Evolutionary conservation across 441 rosid species (phyloP).

Genomic region (Codiaeum variegatum): DNA sequence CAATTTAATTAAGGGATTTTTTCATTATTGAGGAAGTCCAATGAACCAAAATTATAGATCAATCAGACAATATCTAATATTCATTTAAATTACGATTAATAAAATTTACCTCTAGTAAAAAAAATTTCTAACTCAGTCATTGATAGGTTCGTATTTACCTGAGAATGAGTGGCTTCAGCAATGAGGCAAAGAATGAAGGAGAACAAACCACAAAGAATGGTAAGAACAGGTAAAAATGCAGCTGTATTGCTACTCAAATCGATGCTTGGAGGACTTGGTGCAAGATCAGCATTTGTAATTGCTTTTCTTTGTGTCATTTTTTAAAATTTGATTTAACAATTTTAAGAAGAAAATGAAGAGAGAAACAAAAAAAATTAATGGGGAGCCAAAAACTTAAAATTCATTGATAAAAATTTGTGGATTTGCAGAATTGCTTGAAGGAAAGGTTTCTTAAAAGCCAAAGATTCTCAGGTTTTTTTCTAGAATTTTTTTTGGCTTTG

Average conservation of each 20-base stretch:
- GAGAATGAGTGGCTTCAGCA: slow-evolving; percentile 90
- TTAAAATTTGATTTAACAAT: slow-evolving; percentile 5
- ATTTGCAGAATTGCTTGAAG: slow-evolving; percentile 68
- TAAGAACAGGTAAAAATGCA: slow-evolving; percentile 40
- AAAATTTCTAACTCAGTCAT: too few species aligned
- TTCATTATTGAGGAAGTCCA: too few species aligned
- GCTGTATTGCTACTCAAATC: slow-evolving; percentile 75
- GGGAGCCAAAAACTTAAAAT: not conserved
- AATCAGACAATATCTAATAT: too few species aligned
- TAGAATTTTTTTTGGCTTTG: too few species aligned
- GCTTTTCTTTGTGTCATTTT: slow-evolving; percentile 53
- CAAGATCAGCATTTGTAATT: slow-evolving; percentile 83
- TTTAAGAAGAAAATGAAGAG: slow-evolving; percentile 5
- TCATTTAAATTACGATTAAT: too few species aligned
- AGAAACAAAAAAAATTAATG: not conserved
- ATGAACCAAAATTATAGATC: too few species aligned
- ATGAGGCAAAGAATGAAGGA: slow-evolving; percentile 79
- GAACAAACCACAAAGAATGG: slow-evolving; percentile 62
- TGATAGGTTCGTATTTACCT: slow-evolving; percentile 56
- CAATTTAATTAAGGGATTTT: too few species aligned
- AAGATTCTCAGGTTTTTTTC: slow-evolving; percentile 72
- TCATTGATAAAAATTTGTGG: slow-evolving; percentile 15
- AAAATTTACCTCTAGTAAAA: too few species aligned
- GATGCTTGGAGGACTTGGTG: slow-evolving; percentile 46
- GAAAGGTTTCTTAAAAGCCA: slow-evolving; percentile 88